Evolutionary conservation across 1,284 basidiomycete genomes (phyloP), one percentile per base, ranked within the genome.

Genomic region (Austroboletus novae-zelandiae): DNA sequence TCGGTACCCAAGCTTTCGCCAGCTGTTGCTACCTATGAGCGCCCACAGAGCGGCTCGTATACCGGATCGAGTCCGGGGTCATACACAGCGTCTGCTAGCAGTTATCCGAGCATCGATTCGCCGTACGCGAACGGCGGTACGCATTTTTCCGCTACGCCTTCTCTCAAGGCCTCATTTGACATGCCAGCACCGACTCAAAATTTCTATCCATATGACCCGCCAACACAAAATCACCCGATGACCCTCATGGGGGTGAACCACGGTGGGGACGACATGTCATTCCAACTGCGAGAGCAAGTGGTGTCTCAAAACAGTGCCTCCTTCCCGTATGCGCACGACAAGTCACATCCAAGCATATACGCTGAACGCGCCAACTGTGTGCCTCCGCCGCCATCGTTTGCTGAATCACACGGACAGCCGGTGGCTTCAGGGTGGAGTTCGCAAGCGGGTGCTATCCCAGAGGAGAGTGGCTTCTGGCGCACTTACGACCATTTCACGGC

Each of bases 21-120:
- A 1, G 40, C 17, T 0, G 45, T 46, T 8, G 17, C 55, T 7
- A 39, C 50, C 15, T 65, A 57, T 43, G 64, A 65, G 40, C 66
- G 58, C 13, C 51, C 57, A n/a, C 66, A 61, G 5, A 55, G 54
- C 14, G 42, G 45, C 13, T 39, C 66, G 9, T 67, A 54, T 27
- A 18, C 51, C 14, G 53, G 40, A 15, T 57, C 64, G 29, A 65
- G 62, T 35, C 66, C 66, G 17, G 51, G 51, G 17, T 65, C 62
- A 15, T 65, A 65, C 13, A 50, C 56, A 2, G 50, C 60, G 6
- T 63, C 64, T 7, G 66, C 8, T 18, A 60, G 55, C 8, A 63
- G 61, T 25, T 67, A 61, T 34, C 60, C 66, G n/a, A 59, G 41
- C 27, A 53, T 64, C 7, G 54, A 48, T 39, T 64, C 66, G 29